Percentiles rank a stretch among this genome's conserved stretches.
Evolutionary conservation across 148 eudicot genomes (phyloP).

Genomic region (Rhododendron ovatum): DNA sequence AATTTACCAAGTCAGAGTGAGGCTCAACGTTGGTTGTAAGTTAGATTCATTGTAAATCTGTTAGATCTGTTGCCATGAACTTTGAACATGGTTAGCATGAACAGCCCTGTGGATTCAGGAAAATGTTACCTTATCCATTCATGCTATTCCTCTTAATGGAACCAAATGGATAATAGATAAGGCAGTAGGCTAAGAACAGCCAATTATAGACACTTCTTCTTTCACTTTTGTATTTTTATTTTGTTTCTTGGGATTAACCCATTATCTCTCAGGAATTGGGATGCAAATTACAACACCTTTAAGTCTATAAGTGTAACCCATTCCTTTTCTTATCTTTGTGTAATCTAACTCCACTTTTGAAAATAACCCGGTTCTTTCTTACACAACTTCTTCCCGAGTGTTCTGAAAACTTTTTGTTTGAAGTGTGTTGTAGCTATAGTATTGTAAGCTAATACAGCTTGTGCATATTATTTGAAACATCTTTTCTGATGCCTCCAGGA

Average conservation of each 20-base stretch:
- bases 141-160: too few species aligned
- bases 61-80: too few species aligned
- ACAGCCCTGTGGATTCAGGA: too few species aligned
- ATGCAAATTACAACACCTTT: not conserved
- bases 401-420: not conserved
- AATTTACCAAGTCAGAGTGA: too few species aligned
- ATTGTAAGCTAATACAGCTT: not conserved
- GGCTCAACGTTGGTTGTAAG: too few species aligned
- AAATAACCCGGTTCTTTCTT: not conserved
- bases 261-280: not conserved
- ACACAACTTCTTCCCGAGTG: not conserved
- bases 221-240: not conserved
- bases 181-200: not conserved
- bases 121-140: too few species aligned
- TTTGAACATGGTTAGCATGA: too few species aligned
- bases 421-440: not conserved
- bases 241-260: not conserved
- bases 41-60: too few species aligned
- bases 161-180: too few species aligned
- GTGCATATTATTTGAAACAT: not conserved
- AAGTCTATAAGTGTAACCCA: not conserved
- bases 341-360: not conserved
- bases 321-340: not conserved
- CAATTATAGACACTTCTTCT: not conserved
- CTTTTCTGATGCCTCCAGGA: constrained; percentile 31